These are phyloP conservation scores for Botrytis paeoniae DNA, from an alignment of 2,329 filamentous ascomycete genomes.

Conservation along the genomic window DNA sequence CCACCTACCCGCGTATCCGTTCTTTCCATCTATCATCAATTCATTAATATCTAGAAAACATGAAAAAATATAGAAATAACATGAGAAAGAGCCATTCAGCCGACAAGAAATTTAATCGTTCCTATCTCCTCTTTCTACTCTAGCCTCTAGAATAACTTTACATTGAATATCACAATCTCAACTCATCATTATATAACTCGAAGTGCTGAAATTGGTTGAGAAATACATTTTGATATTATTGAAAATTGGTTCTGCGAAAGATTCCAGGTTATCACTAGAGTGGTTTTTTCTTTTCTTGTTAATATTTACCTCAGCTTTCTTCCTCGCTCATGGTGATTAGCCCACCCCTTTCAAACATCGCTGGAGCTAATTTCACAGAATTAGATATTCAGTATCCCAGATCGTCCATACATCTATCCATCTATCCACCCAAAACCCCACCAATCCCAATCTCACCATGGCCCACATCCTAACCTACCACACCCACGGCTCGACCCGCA, in stretches of 20 bases:
- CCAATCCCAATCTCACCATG: neutral
- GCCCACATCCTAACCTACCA: neutral
- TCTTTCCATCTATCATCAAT: neutral
- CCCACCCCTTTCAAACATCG: neutral
- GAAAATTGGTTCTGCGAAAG: too few relatives aligned
- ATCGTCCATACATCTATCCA: neutral
- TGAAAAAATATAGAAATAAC: neutral
- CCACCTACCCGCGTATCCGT: accelerated
- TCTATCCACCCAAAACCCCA: too few relatives aligned
- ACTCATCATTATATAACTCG: neutral
- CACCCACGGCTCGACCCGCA: neutral
- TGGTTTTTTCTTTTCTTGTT: neutral
- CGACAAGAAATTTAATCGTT: neutral
- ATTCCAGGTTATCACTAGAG: neutral
- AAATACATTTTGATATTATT: neutral
- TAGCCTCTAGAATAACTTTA: too few relatives aligned
- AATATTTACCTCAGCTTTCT: too few relatives aligned
- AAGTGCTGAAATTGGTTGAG: neutral
- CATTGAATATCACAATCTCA: neutral
- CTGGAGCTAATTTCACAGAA: neutral
- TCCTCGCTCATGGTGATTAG: neutral
- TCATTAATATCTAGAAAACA: neutral
- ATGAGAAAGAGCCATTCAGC: neutral
- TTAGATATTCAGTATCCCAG: accelerated
- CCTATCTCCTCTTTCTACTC: neutral